A percentile compares a stretch with the other conserved stretches of the same genome.
Conservation (phyloP, 805 yeast genomes). For the Teunomyces panamensis region DNA sequence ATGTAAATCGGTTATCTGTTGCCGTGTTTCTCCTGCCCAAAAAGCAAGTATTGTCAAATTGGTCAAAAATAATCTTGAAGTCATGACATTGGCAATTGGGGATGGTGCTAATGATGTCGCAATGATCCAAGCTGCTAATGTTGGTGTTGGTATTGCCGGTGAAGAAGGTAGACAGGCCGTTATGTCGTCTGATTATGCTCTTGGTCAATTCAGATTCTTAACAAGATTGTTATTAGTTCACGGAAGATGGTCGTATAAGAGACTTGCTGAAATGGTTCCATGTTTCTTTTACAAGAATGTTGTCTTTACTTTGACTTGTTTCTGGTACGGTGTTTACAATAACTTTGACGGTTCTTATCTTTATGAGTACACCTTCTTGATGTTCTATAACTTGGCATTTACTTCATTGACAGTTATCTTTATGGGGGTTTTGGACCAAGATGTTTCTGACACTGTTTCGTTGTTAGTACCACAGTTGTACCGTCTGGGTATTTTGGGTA, state of each 20-base stretch:
- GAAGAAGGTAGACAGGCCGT: conserved; percentile 90
- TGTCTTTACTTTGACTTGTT: conserved; percentile 67
- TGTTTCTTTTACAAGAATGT: conserved; percentile 78
- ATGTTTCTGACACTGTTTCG: conserved; percentile 67
- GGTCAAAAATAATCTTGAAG: conserved; percentile 71
- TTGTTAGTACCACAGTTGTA: conserved; percentile 73
- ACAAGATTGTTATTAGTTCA: conserved; percentile 67
- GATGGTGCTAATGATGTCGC: conserved; percentile 91
- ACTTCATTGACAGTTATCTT: conserved; percentile 80
- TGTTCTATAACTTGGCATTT: conserved; percentile 79
- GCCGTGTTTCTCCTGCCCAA: conserved; percentile 87
- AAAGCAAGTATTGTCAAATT: conserved; percentile 79
- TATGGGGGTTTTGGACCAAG: conserved; percentile 78
- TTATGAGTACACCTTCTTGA: conserved; percentile 74
- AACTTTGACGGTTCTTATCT: conserved; percentile 79
- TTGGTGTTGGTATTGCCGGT: conserved; percentile 89
- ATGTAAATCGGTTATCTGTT: conserved; percentile 78
- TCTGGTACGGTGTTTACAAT: conserved; percentile 76
- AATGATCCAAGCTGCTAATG: conserved; percentile 85
- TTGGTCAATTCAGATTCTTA: conserved; percentile 77
- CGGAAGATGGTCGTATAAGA: conserved; percentile 84
- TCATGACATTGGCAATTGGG: conserved; percentile 85
- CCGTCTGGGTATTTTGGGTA: conserved; percentile 66
- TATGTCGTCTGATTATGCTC: conserved; percentile 83
- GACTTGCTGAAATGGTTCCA: conserved; percentile 82